Evolutionary conservation across 495 filamentous ascomycete genomes (phyloP).

Genomic region (Penicillium coprophilum): DNA sequence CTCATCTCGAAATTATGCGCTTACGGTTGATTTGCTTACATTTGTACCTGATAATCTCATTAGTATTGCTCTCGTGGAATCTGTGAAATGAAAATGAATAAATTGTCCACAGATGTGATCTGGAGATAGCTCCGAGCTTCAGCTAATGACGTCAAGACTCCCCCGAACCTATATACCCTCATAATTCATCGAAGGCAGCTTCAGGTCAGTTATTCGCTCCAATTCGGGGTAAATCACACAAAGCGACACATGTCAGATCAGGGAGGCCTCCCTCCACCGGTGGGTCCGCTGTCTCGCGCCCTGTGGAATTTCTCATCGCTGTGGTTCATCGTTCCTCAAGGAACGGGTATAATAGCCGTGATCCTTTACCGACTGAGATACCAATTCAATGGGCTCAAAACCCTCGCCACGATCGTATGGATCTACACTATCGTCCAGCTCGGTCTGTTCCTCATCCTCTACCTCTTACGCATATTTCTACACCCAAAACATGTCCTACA

Average conservation of each 20-base stretch:
- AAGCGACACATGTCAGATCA: neutral
- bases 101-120: neutral
- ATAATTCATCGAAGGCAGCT: neutral
- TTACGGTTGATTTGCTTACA: neutral
- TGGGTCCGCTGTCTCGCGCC: slow-evolving; percentile 18
- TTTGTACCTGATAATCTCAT: neutral
- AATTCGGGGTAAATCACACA: neutral
- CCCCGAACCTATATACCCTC: neutral
- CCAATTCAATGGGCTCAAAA: slow-evolving; percentile 30
- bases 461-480: slow-evolving; percentile 27
- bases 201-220: neutral
- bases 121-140: neutral
- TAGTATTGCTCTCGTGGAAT: neutral
- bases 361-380: slow-evolving; percentile 34
- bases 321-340: slow-evolving; percentile 38
- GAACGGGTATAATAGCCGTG: slow-evolving; percentile 29
- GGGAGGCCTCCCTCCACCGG: slow-evolving; percentile 3
- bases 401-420: slow-evolving; percentile 35
- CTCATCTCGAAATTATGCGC: neutral
- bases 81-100: neutral
- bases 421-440: slow-evolving; percentile 33
- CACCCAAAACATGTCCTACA: slow-evolving; percentile 28
- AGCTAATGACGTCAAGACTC: slow-evolving; percentile 7
- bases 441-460: slow-evolving; percentile 20
- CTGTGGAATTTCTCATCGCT: slow-evolving; percentile 33